phyloP scores from a whole-genome alignment of 345 rosid genomes.

The Linum trigynum region DNA sequence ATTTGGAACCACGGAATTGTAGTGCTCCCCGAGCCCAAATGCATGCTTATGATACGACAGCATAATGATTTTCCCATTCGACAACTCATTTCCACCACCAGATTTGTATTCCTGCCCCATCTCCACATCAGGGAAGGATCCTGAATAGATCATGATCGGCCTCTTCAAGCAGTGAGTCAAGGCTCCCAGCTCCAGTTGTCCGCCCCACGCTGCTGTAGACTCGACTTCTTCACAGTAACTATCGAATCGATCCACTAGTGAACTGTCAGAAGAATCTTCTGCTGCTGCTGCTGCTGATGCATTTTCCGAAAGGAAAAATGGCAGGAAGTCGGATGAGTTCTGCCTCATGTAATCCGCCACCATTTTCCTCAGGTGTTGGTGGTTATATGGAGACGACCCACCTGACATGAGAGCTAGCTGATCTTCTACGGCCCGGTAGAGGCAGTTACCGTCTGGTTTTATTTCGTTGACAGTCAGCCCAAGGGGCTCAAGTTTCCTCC shows the following conservation, averaged over 20 bases:
- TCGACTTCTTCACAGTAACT: constrained; percentile 54
- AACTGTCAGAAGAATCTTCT: constrained; percentile 15
- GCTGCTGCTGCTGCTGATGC: constrained; percentile 15
- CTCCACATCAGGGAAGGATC: constrained; percentile 64
- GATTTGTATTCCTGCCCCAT: constrained; percentile 60
- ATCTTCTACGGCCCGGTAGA: constrained; percentile 81
- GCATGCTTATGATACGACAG: constrained; percentile 62
- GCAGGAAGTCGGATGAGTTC: constrained; percentile 44
- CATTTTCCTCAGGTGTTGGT: constrained; percentile 63
- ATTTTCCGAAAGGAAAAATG: constrained; percentile 44
- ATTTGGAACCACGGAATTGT: constrained; percentile 43
- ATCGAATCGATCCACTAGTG: constrained; percentile 39
- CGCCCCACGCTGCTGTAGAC: constrained; percentile 67
- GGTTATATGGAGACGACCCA: constrained; percentile 55
- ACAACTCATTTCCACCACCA: constrained; percentile 13
- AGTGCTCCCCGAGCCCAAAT: constrained; percentile 62
- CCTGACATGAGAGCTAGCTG: constrained; percentile 57
- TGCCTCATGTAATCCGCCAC: constrained; percentile 77
- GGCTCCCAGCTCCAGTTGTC: constrained; percentile 61
- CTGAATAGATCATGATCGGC: constrained; percentile 47
- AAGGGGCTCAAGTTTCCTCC: constrained; percentile 49
- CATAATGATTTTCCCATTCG: constrained; percentile 21
- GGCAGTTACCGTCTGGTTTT: constrained; percentile 90
- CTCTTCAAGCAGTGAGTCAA: constrained; percentile 45
- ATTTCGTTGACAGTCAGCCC: constrained; percentile 62